phyloP scores from a whole-genome alignment of 306 rosid species.

The Vicia faba region DNA sequence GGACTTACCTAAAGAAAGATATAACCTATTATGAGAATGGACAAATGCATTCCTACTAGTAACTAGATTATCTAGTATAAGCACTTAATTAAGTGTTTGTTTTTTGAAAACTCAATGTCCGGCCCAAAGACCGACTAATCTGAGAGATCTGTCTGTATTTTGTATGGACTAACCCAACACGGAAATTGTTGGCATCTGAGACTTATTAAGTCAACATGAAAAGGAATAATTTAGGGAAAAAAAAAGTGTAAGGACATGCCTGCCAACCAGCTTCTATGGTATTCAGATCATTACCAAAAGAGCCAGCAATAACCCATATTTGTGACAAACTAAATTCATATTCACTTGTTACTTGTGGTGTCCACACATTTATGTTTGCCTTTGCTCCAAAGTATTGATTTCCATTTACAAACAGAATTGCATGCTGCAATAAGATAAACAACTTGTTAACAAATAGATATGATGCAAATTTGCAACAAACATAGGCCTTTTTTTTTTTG shows the following conservation, averaged over 20 bases:
- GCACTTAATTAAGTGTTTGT: background rate
- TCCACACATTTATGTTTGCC: slow-evolving; percentile 89
- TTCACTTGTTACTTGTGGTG: slow-evolving; percentile 70
- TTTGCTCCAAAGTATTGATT: slow-evolving; percentile 97
- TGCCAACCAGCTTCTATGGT: slow-evolving; percentile 99
- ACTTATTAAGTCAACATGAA: background rate
- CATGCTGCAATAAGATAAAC: slow-evolving; percentile 64
- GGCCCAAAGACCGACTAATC: too few relatives aligned
- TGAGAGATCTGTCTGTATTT: too few relatives aligned
- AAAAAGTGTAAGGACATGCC: slow-evolving; percentile 51
- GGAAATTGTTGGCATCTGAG: too few relatives aligned
- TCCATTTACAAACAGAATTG: slow-evolving; percentile 89
- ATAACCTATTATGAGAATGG: background rate
- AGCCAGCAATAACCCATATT: slow-evolving; percentile 94
- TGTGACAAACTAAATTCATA: slow-evolving; percentile 97
- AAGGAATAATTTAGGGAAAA: background rate
- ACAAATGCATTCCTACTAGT: background rate
- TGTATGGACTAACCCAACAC: too few relatives aligned
- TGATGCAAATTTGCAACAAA: background rate
- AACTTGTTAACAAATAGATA: background rate
- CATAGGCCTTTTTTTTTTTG: background rate
- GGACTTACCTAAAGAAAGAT: slow-evolving; percentile 78
- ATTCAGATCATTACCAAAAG: slow-evolving; percentile 83
- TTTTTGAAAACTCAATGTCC: too few relatives aligned
- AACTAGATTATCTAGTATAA: background rate